phyloP scores from a whole-genome alignment of 2,329 filamentous ascomycete species.

The Verticillium longisporum region DNA sequence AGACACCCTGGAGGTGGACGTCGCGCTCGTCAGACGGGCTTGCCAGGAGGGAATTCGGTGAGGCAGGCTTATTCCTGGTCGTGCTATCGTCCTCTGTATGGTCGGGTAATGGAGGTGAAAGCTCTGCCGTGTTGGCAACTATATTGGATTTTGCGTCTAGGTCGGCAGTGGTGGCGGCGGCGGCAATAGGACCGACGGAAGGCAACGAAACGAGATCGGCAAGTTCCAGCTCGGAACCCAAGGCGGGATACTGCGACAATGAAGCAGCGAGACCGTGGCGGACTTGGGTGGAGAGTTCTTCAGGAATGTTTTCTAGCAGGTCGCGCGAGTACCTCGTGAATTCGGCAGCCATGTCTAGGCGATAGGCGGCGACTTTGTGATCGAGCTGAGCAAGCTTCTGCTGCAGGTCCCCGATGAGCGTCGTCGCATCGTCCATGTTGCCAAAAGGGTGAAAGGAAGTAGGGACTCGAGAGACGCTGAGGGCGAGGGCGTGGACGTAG shows the following conservation, averaged over 20 bases:
- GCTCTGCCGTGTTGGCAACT: background rate
- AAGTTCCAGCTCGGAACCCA: constrained; percentile 25
- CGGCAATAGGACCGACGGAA: constrained; percentile 12
- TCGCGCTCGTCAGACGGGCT: constrained; percentile 45
- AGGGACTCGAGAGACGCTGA: background rate
- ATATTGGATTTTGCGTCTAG: constrained; percentile 3
- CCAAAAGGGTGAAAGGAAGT: background rate
- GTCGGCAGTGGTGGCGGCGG: constrained; percentile 12
- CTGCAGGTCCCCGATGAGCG: constrained; percentile 44
- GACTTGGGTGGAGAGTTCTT: constrained; percentile 38
- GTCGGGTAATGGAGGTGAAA: background rate
- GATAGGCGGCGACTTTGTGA: constrained; percentile 48
- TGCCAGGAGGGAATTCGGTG: constrained; percentile 21
- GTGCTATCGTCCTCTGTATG: background rate
- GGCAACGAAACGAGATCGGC: constrained; percentile 25
- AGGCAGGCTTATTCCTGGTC: constrained; percentile 5
- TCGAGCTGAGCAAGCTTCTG: constrained; percentile 50
- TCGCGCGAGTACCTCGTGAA: constrained; percentile 48
- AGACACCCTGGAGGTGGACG: constrained; percentile 54
- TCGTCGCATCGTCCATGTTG: constrained; percentile 39
- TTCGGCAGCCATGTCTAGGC: constrained; percentile 48
- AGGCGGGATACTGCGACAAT: constrained; percentile 36
- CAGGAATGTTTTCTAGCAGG: constrained; percentile 39
- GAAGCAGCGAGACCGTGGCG: constrained; percentile 37
- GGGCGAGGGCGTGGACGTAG: background rate